Base-by-base conservation (phyloP, 2,329 filamentous ascomycete genomes). In the Aureobasidium melanogenum region DNA sequence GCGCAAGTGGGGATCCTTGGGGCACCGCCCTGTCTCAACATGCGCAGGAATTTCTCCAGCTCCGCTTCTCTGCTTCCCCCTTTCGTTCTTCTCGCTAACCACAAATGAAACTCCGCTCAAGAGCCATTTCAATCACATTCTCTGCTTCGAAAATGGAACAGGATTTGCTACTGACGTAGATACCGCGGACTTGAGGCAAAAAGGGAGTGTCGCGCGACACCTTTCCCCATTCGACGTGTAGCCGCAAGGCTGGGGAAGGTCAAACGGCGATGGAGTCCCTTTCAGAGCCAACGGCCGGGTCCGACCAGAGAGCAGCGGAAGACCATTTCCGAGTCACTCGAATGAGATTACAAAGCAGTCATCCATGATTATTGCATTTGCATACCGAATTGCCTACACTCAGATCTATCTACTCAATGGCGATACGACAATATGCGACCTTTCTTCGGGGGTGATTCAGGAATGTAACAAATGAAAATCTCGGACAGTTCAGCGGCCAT, bases 191-290 rank as follows among this genome's bases (percentile, higher is more conserved):
- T 41, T 30, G 22, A 41, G 6, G 24, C 26, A 7, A 6, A 30
- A 10, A 9, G 22, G 12, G 30, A 24, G 51, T 56, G 52, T 43
- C 52, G 52, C 34, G 52, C 52, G 52, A 56, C 52, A 56, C 39
- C 9, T 56, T 56, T 6, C 52, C 52, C 38, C 14, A 56, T 56
- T 56, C 52, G 28, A 56, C 41, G 19, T 10, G 14, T 19, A 54
- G 17, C 52, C 52, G 52, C 52, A 56, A 32, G 39, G 12, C 52
- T 39, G 52, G 52, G 26, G 39, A 56, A 43, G 52, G 52, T 39
- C 39, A 26, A 22, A 32, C 28, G 52, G 52, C 52, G 52, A 56
- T 32, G 50, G 36, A 41, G 38, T 24, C 17, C 43, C 36, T 54
- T 30, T 41, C 51, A 14, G 36, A 24, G n/a, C 17, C 39, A 56